Base-by-base conservation (phyloP, 257 asterid species). In the Salvia miltiorrhiza region DNA sequence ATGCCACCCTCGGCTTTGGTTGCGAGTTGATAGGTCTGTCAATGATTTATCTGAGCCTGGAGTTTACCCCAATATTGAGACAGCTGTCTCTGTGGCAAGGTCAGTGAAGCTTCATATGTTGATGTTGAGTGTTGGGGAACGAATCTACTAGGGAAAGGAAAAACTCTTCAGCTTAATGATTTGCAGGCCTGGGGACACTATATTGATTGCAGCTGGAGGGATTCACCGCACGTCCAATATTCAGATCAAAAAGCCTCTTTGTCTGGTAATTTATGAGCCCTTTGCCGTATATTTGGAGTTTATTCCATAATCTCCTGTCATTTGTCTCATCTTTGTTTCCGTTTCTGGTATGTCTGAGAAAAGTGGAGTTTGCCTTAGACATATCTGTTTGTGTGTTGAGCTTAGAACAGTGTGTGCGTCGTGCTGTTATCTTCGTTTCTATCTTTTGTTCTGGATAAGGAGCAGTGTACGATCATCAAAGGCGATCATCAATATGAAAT, bases 181-280 rank as follows among this genome's bases (percentile, higher is more conserved):
- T 44, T 78, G 65, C 89, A 90, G 98, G 89, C 96, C 98, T 56
- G 98, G 99, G 28, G 99, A 93, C 77, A 90, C 96, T 41, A 91
- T 93, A 70, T 83, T 93, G 72, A 84, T 93, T 82, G 89, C 97
- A 52, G 94, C 96, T 4, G 99, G 99, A 44, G 99, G 99, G 55
- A 80, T 82, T 77, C 97, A 93, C 72, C 81, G 49, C 67, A 83
- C 92, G 1, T 90, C 95, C 50, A 87, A 88, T 79, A 87, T 93
- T 78, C 97, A 89, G 87, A 93, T 93, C 17, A 83, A 81, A 60
- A 93, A 84, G 83, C 96, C 96, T 45, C 90, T 93, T 73, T 93
- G 97, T 83, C 84, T 93, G 90, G 99, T 90, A 90, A 77, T 62
- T 71, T 66, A 57, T 54, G 24, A n/a, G 24, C 37, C 65, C 54